Evolutionary conservation across 768 basidiomycete species (phyloP).

Genomic region (Clitopilus hobsonii): DNA sequence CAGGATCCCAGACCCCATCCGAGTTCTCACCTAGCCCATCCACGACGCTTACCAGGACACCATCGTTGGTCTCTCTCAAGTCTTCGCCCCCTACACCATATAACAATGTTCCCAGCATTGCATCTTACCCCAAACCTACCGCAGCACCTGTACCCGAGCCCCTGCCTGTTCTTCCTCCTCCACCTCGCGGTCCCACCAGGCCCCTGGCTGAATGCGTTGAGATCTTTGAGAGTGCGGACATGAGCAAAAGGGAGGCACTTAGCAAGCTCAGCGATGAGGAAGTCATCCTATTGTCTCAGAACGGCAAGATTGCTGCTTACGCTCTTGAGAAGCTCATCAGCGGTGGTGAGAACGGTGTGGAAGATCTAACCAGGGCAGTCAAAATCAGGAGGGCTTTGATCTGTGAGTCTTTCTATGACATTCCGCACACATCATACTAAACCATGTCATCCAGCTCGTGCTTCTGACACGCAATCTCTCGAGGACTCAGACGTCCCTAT

Average conservation of each 20-base stretch:
- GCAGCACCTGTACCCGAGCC: neutral
- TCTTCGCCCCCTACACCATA: neutral
- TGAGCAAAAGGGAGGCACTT: constrained; percentile 52
- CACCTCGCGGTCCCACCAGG: constrained; percentile 27
- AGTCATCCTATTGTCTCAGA: constrained; percentile 80
- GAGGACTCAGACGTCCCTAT: constrained; percentile 82
- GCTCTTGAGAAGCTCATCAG: constrained; percentile 93
- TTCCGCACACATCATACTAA: neutral
- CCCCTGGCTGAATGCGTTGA: constrained; percentile 74
- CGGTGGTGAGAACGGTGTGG: constrained; percentile 41
- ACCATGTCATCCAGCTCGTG: constrained; percentile 56
- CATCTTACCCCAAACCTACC: neutral
- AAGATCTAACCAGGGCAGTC: constrained; percentile 81
- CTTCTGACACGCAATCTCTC: constrained; percentile 77
- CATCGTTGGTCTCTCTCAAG: neutral
- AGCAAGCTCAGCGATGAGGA: constrained; percentile 85
- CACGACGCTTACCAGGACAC: neutral
- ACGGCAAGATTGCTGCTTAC: constrained; percentile 93
- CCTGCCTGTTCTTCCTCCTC: neutral
- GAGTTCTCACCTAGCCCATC: constrained; percentile 3
- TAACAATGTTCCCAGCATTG: neutral
- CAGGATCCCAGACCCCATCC: constrained; percentile 8
- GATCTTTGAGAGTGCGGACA: constrained; percentile 71
- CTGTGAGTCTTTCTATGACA: constrained; percentile 50
- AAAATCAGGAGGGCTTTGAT: constrained; percentile 82